phyloP scores from a whole-genome alignment of 352 stramenopile species.

The Phytophthora foliorum region DNA sequence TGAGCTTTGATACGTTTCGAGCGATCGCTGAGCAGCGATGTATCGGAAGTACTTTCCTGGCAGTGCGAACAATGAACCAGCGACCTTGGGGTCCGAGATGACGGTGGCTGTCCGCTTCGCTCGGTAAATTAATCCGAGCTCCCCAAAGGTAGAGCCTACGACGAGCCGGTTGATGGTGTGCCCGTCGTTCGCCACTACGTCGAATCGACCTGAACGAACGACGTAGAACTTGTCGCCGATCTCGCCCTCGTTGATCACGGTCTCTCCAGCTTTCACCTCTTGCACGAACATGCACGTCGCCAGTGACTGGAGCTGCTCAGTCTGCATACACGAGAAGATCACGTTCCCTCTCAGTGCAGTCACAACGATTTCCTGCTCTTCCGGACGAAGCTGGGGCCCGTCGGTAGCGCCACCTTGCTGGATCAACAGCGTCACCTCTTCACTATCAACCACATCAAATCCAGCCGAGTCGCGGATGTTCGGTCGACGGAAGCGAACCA shows the following conservation, averaged over 20 bases:
- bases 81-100: conserved; percentile 38
- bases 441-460: conserved; percentile 40
- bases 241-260: conserved; percentile 81
- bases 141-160: conserved; percentile 55
- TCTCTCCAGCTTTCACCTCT: conserved; percentile 74
- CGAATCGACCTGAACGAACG: conserved; percentile 61
- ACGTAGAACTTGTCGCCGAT: conserved; percentile 87
- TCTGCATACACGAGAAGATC: conserved; percentile 81
- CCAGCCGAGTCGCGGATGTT: conserved; percentile 49
- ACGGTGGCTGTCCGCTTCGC: conserved; percentile 64
- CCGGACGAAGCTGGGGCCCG: conserved; percentile 29
- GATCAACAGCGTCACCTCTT: conserved; percentile 44
- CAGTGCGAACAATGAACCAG: conserved; percentile 53
- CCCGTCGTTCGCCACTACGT: conserved; percentile 48
- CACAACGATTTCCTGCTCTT: conserved; percentile 59
- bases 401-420: conserved; percentile 36
- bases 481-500: conserved; percentile 50
- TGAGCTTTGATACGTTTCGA: conserved; percentile 54
- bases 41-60: conserved; percentile 66
- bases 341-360: conserved; percentile 76
- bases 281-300: conserved; percentile 82
- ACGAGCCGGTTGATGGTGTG: conserved; percentile 56
- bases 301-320: conserved; percentile 78
- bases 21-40: conserved; percentile 53
- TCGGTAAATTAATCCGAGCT: conserved; percentile 66